A percentile compares a stretch with the other conserved stretches of the same genome.
Evolutionary conservation across 306 rosid genomes (phyloP).

Genomic region (Arachis hypogaea): DNA sequence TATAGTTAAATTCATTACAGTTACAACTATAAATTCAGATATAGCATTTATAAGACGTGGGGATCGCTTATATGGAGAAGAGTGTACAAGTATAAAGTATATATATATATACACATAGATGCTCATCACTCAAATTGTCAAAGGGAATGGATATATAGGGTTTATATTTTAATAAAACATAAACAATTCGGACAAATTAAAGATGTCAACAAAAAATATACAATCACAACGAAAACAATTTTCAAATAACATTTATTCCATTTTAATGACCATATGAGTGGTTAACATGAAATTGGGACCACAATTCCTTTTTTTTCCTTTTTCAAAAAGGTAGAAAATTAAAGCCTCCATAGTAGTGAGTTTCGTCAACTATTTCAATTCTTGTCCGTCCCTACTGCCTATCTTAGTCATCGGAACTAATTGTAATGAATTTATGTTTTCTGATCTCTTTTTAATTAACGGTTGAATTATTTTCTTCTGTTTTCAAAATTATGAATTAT

Average conservation of each 20-base stretch:
- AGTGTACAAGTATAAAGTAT: neutral
- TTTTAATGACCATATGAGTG: constrained; percentile 40
- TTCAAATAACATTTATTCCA: neutral
- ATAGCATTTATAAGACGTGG: neutral
- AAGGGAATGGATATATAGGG: too few species aligned
- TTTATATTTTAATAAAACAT: too few species aligned
- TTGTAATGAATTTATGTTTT: too few species aligned
- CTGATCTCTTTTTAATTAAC: too few species aligned
- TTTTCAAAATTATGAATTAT: too few species aligned
- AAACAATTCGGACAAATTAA: too few species aligned
- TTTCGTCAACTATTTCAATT: constrained; percentile 24
- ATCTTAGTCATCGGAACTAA: neutral
- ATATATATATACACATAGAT: neutral
- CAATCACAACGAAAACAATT: too few species aligned
- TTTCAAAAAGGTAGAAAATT: constrained; percentile 24
- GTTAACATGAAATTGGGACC: constrained; percentile 49
- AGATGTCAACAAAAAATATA: too few species aligned
- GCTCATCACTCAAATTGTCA: neutral
- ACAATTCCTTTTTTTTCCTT: constrained; percentile 9
- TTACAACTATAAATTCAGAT: constrained; percentile 19
- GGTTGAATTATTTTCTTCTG: too few species aligned
- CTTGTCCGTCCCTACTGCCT: constrained; percentile 18
- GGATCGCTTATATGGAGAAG: neutral
- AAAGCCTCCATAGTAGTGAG: constrained; percentile 31
- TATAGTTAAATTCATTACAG: neutral